Evolutionary conservation across 192 early-diverging fungal species (phyloP).

Genomic region (Funneliformis geosporum): DNA sequence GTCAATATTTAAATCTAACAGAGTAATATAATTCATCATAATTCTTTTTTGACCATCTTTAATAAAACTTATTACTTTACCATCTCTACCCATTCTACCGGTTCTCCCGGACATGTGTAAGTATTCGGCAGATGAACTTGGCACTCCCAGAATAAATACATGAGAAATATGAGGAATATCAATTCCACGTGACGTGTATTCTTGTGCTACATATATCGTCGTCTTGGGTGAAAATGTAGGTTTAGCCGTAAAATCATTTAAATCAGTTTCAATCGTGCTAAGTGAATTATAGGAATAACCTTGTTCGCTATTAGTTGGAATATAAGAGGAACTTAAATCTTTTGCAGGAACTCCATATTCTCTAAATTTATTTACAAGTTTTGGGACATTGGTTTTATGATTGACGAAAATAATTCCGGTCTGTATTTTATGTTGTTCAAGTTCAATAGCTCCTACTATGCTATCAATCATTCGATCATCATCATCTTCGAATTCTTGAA

Average conservation of each 20-base stretch:
- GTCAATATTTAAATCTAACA: not conserved
- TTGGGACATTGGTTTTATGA: constrained; percentile 38
- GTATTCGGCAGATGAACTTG: constrained; percentile 68
- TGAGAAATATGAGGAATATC: constrained; percentile 79
- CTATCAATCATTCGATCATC: constrained; percentile 56
- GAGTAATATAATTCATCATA: not conserved
- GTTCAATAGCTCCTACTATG: constrained; percentile 43
- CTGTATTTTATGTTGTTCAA: constrained; percentile 42
- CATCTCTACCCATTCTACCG: constrained; percentile 70
- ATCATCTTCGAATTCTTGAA: constrained; percentile 40
- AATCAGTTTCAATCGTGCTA: constrained; percentile 29
- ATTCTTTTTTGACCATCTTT: constrained; percentile 35
- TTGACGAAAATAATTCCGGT: constrained; percentile 52
- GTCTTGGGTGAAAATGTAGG: not conserved
- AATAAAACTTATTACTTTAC: constrained; percentile 55
- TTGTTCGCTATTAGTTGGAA: not conserved
- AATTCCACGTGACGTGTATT: constrained; percentile 78
- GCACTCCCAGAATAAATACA: constrained; percentile 83
- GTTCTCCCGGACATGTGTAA: constrained; percentile 88
- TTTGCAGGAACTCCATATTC: constrained; percentile 39
- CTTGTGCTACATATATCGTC: constrained; percentile 64
- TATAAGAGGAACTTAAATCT: constrained; percentile 41
- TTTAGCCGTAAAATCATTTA: not conserved
- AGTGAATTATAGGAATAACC: not conserved
- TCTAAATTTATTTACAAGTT: constrained; percentile 37